Base-by-base conservation (phyloP, 352 stramenopile genomes). In the Aphanomyces cochlioides region DNA sequence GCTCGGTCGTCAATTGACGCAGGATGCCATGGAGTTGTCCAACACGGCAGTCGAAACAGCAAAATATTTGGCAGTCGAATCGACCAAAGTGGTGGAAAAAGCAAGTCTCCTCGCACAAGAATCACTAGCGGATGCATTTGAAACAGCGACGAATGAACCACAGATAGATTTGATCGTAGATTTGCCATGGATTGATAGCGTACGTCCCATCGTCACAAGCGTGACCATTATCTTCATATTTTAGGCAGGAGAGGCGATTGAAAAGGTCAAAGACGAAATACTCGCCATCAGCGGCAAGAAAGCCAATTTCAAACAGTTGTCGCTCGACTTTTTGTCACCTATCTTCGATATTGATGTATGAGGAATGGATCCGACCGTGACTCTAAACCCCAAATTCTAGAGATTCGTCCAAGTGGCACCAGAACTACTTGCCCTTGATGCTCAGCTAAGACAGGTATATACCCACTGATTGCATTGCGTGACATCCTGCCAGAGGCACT, bases 261-360 rank as follows among this genome's bases (percentile, higher is more conserved):
- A 70, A 13, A 17, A 61, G 6, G 47, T 70, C 19, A 21, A 70
- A 61, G 64, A 70, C 37, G 50, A 36, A 10, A 37, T 70, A 0
- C 38, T 70, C n/a, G 45, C 36, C 3, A 70, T 70, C 54, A 70
- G 64, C 34, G 39, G 45, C 40, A 38, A 59, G n/a, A 38, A 39
- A 34, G 7, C 19, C 38, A 70, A 70, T 36, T 70, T 70, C 19
- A 17, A 60, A 15, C 10, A 17, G 17, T 53, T 70, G 19, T 43
- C 64, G 1, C 48, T 43, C 19, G 13, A 7, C 7, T 15, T 39
- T 13, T 34, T 70, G 8, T 21, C 36, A 28, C 64, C 64, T 3
- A 61, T 70, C 37, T 70, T 70, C 19, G 64, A 70, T 43, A 70
- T 70, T 58, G 64, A 70, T 43, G 64, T 70, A 47, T 43, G 64